Evolutionary conservation across 352 stramenopile species (phyloP).

Genomic region (Phytopythium ostracodes): DNA sequence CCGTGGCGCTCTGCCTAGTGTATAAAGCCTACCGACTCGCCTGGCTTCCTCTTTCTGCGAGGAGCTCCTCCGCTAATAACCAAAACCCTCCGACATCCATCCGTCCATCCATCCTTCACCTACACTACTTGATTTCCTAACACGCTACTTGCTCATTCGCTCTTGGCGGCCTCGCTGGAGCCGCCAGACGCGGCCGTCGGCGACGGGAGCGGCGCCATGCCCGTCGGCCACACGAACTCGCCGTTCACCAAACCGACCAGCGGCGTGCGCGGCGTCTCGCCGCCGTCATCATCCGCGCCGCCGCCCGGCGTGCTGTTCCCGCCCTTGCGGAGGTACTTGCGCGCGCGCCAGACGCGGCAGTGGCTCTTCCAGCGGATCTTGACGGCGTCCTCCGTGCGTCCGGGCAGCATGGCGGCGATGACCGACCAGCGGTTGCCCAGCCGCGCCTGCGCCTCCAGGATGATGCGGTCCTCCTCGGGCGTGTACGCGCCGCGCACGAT

Average conservation of each 20-base stretch:
- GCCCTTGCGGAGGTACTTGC: constrained; percentile 78
- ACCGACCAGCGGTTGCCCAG: constrained; percentile 90
- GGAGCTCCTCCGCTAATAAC: constrained; percentile 1
- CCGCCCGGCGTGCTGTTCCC: constrained; percentile 30
- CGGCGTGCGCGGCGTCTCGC: constrained; percentile 6
- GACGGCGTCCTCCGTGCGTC: constrained; percentile 87
- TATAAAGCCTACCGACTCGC: neutral
- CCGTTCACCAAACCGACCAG: constrained; percentile 1
- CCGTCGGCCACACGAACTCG: constrained; percentile 8
- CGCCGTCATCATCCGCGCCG: constrained; percentile 18
- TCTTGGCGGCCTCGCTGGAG: neutral
- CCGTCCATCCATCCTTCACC: neutral
- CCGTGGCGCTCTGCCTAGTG: too few relatives aligned
- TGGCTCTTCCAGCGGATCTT: constrained; percentile 93
- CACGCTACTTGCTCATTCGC: neutral
- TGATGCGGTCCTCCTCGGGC: constrained; percentile 85
- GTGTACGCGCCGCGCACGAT: constrained; percentile 89
- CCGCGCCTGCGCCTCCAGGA: constrained; percentile 77
- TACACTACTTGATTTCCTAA: constrained; percentile 4
- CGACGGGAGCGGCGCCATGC: constrained; percentile 1
- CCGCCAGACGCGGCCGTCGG: neutral
- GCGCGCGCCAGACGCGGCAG: constrained; percentile 76
- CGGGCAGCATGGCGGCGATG: constrained; percentile 85
- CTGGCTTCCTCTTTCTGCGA: too few relatives aligned
- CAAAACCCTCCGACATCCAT: neutral